phyloP scores from a whole-genome alignment of 768 basidiomycete genomes.

The Coprinopsis marcescibilis region DNA sequence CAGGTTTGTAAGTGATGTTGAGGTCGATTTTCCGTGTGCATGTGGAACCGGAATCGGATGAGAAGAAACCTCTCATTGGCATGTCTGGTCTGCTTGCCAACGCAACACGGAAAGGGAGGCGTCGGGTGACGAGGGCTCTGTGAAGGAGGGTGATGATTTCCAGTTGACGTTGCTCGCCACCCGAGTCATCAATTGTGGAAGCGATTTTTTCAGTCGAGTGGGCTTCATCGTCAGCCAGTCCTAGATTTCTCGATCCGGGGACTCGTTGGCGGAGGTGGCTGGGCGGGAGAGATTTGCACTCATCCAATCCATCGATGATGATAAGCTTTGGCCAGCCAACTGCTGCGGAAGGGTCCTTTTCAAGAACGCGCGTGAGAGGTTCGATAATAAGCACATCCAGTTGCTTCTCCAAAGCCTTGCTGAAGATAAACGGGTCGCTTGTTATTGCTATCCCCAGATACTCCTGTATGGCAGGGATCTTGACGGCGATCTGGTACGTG shows the following conservation, averaged over 20 bases:
- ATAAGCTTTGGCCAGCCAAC: not conserved
- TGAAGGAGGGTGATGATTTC: not conserved
- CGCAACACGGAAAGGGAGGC: not conserved
- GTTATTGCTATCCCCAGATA: not conserved
- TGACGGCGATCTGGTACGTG: conserved; percentile 1
- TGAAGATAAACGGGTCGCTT: conserved; percentile 2
- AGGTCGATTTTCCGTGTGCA: not conserved
- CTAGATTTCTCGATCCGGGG: too few species aligned
- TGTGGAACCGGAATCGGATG: not conserved
- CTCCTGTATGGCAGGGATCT: not conserved
- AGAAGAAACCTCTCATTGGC: not conserved
- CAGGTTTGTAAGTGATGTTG: not conserved
- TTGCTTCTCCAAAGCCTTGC: not conserved
- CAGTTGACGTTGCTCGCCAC: not conserved
- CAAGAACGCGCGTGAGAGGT: not conserved
- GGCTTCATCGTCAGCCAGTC: too few species aligned
- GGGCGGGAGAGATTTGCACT: too few species aligned
- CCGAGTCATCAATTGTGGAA: too few species aligned
- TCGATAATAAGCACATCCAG: not conserved
- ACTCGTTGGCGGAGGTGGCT: too few species aligned
- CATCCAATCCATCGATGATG: conserved; percentile 12
- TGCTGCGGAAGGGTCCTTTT: not conserved
- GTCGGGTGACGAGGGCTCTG: not conserved
- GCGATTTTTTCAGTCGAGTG: too few species aligned
- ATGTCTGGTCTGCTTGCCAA: conserved; percentile 8